These are phyloP conservation scores for Sparassis latifolia DNA, from an alignment of 1,284 basidiomycete species.

Conservation along the genomic window DNA sequence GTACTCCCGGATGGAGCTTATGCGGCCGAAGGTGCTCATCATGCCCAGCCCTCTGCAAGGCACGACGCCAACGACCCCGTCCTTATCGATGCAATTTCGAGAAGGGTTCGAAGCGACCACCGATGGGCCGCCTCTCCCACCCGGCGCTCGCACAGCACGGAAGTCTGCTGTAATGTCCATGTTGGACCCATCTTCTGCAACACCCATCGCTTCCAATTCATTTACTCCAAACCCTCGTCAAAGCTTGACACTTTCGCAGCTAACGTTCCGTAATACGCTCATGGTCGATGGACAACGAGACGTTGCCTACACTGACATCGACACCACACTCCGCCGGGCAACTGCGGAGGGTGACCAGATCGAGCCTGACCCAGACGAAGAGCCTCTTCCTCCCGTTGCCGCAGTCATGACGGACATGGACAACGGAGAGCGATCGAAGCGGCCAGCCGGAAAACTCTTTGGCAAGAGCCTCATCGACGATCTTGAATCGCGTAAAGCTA, in stretches of 20 bases:
- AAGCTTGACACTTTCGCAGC: conserved; percentile 66
- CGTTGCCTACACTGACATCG: conserved; percentile 54
- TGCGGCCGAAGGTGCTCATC: conserved; percentile 76
- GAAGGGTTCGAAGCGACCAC: conserved; percentile 55
- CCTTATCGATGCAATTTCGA: conserved; percentile 22
- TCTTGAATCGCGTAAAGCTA: conserved; percentile 65
- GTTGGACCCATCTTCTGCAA: conserved; percentile 15
- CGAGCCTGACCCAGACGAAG: conserved; percentile 30
- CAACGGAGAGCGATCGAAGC: conserved; percentile 28
- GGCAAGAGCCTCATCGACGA: conserved; percentile 79
- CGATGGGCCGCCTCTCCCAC: conserved; percentile 66
- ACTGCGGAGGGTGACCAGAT: conserved; percentile 68
- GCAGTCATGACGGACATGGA: conserved; percentile 34
- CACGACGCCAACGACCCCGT: conserved; percentile 24
- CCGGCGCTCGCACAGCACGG: conserved; percentile 49
- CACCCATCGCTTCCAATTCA: conserved; percentile 43
- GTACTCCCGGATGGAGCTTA: conserved; percentile 65
- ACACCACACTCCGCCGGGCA: conserved; percentile 54
- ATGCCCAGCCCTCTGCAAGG: conserved; percentile 80
- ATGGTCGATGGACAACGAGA: conserved; percentile 60
- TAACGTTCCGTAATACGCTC: conserved; percentile 74
- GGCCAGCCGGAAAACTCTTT: conserved; percentile 71
- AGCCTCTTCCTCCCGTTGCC: conserved; percentile 20
- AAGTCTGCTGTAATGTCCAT: conserved; percentile 33
- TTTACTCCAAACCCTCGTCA: conserved; percentile 74